Conservation (phyloP, 2,329 filamentous ascomycete genomes). For the Colletotrichum sp. region DNA sequence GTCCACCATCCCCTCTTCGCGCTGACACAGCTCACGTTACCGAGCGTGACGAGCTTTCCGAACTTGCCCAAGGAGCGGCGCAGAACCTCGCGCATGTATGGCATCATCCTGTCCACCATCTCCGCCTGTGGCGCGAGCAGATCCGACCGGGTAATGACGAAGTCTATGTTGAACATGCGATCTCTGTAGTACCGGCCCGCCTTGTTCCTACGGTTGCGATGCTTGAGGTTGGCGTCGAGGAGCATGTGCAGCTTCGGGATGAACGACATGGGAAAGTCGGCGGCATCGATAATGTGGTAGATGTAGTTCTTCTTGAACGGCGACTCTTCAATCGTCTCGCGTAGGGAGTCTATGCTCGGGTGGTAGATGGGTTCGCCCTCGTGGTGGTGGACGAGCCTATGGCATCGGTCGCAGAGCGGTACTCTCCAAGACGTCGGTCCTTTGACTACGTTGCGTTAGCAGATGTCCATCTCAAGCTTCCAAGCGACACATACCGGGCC, state of each 20-base stretch:
- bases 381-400: conserved; percentile 79
- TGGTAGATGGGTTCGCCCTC: conserved; percentile 76
- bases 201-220: conserved; percentile 79
- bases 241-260: conserved; percentile 76
- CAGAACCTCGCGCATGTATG: conserved; percentile 79
- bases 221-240: conserved; percentile 76
- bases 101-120: conserved; percentile 86
- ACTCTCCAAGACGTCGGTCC: conserved; percentile 20
- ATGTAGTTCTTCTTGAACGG: conserved; percentile 92
- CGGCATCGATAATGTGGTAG: conserved; percentile 93
- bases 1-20: conserved; percentile 92
- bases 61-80: conserved; percentile 74
- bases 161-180: conserved; percentile 79
- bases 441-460: background rate
- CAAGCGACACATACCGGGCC: background rate
- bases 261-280: conserved; percentile 95
- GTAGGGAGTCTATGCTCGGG: conserved; percentile 80
- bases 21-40: conserved; percentile 87
- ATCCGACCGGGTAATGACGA: conserved; percentile 90
- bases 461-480: background rate
- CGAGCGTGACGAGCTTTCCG: conserved; percentile 76
- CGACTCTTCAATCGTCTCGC: conserved; percentile 85
- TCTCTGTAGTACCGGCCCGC: conserved; percentile 69
- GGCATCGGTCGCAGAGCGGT: conserved; percentile 87
- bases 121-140: conserved; percentile 83